These are phyloP conservation scores for Deinandra increscens DNA, from an alignment of 129 eudicot species.

Conservation along the genomic window DNA sequence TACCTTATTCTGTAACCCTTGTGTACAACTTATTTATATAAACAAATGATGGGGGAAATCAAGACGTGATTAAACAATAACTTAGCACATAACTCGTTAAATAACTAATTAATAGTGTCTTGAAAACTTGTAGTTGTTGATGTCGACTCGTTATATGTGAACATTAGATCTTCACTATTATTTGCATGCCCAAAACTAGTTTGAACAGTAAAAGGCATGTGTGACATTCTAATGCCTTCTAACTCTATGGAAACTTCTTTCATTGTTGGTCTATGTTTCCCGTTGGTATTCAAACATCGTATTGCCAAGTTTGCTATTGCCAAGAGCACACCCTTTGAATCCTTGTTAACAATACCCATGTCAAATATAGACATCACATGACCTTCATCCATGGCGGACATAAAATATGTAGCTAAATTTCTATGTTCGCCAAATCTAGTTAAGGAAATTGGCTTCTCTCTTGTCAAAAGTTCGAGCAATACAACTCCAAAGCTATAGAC, in stretches of 20 bases:
- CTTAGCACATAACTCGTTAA: too few relatives aligned
- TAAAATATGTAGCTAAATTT: constrained; percentile 11
- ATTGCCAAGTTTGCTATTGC: constrained; percentile 14
- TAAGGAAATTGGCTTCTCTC: constrained; percentile 9
- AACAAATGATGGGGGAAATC: background rate
- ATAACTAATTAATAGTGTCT: background rate
- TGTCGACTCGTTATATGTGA: background rate
- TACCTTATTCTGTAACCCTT: background rate
- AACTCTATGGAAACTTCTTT: constrained; percentile 5
- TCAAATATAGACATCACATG: constrained; percentile 4
- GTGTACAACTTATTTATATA: background rate
- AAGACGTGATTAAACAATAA: background rate
- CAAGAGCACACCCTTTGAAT: constrained; percentile 2
- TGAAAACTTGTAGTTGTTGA: background rate
- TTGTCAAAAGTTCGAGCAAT: background rate
- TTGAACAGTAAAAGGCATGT: background rate
- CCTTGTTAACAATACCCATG: background rate
- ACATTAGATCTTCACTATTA: background rate
- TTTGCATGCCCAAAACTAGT: background rate
- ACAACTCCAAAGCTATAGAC: constrained; percentile 19
- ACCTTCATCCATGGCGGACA: constrained; percentile 3
- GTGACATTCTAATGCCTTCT: constrained; percentile 11
- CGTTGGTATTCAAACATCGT: constrained; percentile 3
- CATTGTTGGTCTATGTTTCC: constrained; percentile 2
- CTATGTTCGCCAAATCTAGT: constrained; percentile 14